Percentiles rank a stretch among this genome's conserved stretches.
Evolutionary conservation across 176 grass and related monocot genomes (phyloP).

Genomic region (Paspalum notatum): DNA sequence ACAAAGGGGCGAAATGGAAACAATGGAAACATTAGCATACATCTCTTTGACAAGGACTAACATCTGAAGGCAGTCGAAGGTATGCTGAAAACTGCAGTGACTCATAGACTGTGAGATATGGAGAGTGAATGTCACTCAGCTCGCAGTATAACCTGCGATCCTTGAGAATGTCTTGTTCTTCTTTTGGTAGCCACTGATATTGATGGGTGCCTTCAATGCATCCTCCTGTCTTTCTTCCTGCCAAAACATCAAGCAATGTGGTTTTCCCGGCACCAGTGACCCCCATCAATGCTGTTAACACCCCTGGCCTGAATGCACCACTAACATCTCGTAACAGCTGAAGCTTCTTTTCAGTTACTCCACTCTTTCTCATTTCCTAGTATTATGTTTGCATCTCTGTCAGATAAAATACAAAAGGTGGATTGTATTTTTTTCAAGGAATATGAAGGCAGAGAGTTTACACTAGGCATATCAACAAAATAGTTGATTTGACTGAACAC

Average conservation of each 20-base stretch:
- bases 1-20: too few species aligned
- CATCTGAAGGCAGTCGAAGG: slow-evolving; percentile 83
- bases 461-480: slow-evolving; percentile 81
- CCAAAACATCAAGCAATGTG: slow-evolving; percentile 84
- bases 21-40: slow-evolving; percentile 39
- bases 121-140: slow-evolving; percentile 79
- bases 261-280: slow-evolving; percentile 92
- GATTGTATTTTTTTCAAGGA: neutral
- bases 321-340: slow-evolving; percentile 77
- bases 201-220: slow-evolving; percentile 71
- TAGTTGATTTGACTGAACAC: slow-evolving; percentile 87
- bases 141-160: slow-evolving; percentile 92
- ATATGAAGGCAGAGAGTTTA: slow-evolving; percentile 42
- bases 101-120: slow-evolving; percentile 76
- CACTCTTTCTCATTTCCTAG: slow-evolving; percentile 70
- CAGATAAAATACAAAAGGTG: neutral
- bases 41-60: slow-evolving; percentile 63
- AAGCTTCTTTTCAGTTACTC: slow-evolving; percentile 68
- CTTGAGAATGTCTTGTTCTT: slow-evolving; percentile 82
- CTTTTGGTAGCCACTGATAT: slow-evolving; percentile 74
- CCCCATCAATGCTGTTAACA: slow-evolving; percentile 92
- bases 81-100: slow-evolving; percentile 76
- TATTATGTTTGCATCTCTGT: neutral
- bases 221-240: slow-evolving; percentile 86
- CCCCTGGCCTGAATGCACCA: slow-evolving; percentile 76